Evolutionary conservation across 148 eudicot genomes (phyloP).

Genomic region (Fagopyrum homotropicum): DNA sequence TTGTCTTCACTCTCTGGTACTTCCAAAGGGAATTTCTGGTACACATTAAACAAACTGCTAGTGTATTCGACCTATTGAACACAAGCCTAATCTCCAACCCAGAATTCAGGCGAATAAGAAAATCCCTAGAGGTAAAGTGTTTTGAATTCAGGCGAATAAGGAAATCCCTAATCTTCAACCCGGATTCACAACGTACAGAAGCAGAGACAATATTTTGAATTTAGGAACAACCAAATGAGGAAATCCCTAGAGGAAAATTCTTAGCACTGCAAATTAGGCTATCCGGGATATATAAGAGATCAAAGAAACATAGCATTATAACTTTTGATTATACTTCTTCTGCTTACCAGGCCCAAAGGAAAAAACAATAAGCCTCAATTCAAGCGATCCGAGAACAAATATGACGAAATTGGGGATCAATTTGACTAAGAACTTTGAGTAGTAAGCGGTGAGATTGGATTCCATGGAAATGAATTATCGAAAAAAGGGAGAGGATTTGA

Average conservation of each 20-base stretch:
- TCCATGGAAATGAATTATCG: constrained; percentile 52
- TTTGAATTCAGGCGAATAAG: no score
- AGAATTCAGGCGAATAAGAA: no score
- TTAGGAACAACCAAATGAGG: no score
- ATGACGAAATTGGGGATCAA: constrained; percentile 72
- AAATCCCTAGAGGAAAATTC: no score
- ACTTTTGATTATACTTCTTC: constrained; percentile 49
- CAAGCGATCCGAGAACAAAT: constrained; percentile 40
- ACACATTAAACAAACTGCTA: constrained; percentile 30
- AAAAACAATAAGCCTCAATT: constrained; percentile 54
- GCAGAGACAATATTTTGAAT: no score
- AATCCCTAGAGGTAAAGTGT: no score
- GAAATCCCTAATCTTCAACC: no score
- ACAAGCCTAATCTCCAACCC: constrained; percentile 27
- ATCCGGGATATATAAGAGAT: constrained; percentile 31
- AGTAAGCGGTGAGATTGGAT: constrained; percentile 40
- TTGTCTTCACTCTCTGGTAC: no score
- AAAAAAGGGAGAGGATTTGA: constrained; percentile 53
- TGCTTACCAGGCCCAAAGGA: constrained; percentile 81
- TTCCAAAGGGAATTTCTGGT: constrained; percentile 48
- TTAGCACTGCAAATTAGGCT: no score
- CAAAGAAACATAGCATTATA: constrained; percentile 70
- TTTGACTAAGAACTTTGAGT: constrained; percentile 53
- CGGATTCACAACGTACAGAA: constrained; percentile 32
- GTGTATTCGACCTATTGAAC: constrained; percentile 42